Evolutionary conservation across 2,329 filamentous ascomycete species (phyloP), one percentile per base, ranked within the genome.

Genomic region (Pseudocercospora eumusae): DNA sequence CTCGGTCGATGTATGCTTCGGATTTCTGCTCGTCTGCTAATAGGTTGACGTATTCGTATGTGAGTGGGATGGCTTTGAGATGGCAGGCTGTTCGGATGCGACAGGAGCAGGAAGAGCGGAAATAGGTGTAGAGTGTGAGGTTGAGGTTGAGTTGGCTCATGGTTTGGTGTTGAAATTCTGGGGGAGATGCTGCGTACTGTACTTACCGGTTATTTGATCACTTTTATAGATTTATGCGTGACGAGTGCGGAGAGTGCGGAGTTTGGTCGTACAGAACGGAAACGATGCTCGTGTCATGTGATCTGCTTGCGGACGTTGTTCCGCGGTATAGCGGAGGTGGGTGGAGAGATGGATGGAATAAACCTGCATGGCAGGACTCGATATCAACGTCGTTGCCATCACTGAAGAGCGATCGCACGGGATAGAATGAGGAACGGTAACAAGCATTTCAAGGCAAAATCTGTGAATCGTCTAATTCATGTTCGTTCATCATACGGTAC

Each of bases 71-170:
- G 11, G 15, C 20, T 13, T 63, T 60, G 11, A 60, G 25, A 8
- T 53, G 52, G 36, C 50, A 55, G 20, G 61, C 57, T 36, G 56
- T 63, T 7, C 61, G 50, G 28, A 63, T 44, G 18, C 61, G 61
- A 20, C 47, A 53, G 7, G 61, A 59, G 20, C 61, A 59, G 15
- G 61, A 63, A 27, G 56, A 60, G 18, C 61, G 61, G 56, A 63
- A 63, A 52, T 63, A 63, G 9, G 40, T 99, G 47, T 59, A 59
- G 45, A 59, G 23, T 3, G 47, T 52, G 18, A 59, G 27, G 18
- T 9, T 5, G 33, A 36, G n/a, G n/a, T n/a, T n/a, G n/a, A n/a
- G 4, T 36, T 36, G 13, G 33, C 33, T 36, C 33, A 36, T 23
- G 11, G 20, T 50, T n/a, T n/a, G n/a, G n/a, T n/a, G n/a, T n/a